These are phyloP conservation scores for Ascochyta viciae-villosae DNA, from an alignment of 2,329 filamentous ascomycete genomes.

Conservation along the genomic window DNA sequence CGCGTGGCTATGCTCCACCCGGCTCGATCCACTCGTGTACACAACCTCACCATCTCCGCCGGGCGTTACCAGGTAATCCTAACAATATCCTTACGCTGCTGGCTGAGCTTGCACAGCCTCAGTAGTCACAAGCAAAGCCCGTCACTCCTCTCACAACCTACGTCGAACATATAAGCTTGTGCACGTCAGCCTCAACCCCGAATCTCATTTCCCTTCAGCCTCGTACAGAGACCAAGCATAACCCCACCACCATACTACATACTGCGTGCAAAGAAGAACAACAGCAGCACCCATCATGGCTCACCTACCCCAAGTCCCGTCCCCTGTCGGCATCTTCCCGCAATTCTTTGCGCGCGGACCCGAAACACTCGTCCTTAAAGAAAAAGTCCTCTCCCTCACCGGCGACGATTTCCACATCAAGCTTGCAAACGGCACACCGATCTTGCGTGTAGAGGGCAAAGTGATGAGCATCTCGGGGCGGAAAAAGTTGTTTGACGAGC, in stretches of 20 bases:
- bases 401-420: slow-evolving; percentile 71
- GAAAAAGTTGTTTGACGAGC: slow-evolving; percentile 64
- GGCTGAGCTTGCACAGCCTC: not conserved
- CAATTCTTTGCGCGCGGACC: slow-evolving; percentile 37
- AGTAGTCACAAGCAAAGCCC: not conserved
- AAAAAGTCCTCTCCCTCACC: slow-evolving; percentile 67
- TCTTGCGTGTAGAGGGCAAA: slow-evolving; percentile 65
- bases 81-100: not conserved
- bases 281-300: slow-evolving; percentile 15
- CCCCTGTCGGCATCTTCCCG: slow-evolving; percentile 40
- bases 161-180: not conserved
- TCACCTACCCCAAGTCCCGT: slow-evolving; percentile 19
- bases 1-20: slow-evolving; percentile 10
- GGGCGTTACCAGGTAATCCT: not conserved
- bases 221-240: not conserved
- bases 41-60: not conserved
- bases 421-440: slow-evolving; percentile 59
- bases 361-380: slow-evolving; percentile 63
- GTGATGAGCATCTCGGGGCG: slow-evolving; percentile 60
- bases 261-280: not conserved
- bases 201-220: not conserved
- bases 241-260: not conserved
- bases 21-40: not conserved
- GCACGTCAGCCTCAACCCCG: not conserved
- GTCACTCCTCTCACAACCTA: not conserved